These are phyloP conservation scores for Phlebiopsis gigantea DNA, from an alignment of 768 basidiomycete species.

Conservation along the genomic window DNA sequence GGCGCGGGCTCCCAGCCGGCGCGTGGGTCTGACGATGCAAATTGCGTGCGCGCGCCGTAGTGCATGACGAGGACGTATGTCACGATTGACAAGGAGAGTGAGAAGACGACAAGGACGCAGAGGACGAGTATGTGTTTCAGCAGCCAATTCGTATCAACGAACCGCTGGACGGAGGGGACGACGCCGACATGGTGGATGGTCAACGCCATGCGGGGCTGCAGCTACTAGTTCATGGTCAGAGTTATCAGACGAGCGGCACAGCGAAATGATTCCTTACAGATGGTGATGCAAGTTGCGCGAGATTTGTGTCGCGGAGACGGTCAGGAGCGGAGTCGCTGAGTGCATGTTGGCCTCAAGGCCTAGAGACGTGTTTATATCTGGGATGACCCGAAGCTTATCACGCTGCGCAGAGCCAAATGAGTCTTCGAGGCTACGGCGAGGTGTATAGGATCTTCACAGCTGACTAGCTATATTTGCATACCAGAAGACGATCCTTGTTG, in stretches of 20 bases:
- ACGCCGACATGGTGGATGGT: slow-evolving; percentile 11
- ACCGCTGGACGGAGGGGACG: slow-evolving; percentile 13
- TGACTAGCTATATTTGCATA: neutral
- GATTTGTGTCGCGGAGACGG: neutral
- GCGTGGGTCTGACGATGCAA: slow-evolving; percentile 13
- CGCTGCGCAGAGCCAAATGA: neutral
- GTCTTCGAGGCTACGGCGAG: neutral
- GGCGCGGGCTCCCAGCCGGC: slow-evolving; percentile 10
- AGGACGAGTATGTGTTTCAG: slow-evolving; percentile 13
- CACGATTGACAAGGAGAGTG: slow-evolving; percentile 3
- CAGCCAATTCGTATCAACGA: slow-evolving; percentile 15
- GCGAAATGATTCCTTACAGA: too few species aligned
- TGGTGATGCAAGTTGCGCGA: too few species aligned
- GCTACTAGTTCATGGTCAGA: neutral
- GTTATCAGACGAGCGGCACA: neutral
- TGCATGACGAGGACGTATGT: slow-evolving; percentile 6
- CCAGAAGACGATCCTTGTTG: neutral
- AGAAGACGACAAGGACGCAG: neutral
- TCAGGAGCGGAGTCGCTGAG: neutral
- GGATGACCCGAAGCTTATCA: neutral
- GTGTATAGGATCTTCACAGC: neutral
- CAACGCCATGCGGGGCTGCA: neutral
- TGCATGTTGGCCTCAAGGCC: neutral
- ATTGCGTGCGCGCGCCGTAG: slow-evolving; percentile 10
- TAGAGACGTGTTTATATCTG: neutral